Evolutionary conservation across 129 eudicot species (phyloP).

Genomic region (Flaveria trinervia): DNA sequence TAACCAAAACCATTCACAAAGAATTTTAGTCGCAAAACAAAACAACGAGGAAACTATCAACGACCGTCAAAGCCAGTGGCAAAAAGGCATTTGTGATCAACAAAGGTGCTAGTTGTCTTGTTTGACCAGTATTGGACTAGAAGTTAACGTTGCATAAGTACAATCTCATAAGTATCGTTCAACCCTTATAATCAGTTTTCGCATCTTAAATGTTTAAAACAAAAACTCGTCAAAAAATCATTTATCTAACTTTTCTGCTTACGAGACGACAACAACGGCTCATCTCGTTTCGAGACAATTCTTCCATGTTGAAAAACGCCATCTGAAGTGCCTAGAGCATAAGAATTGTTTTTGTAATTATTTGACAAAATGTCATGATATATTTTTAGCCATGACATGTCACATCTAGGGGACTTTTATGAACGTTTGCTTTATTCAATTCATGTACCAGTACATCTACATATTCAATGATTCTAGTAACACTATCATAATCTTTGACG

Average conservation of each 20-base stretch:
- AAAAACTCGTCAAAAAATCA: background rate
- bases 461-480: slow-evolving; percentile 6
- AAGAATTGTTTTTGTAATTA: slow-evolving; percentile 4
- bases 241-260: background rate
- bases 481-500: background rate
- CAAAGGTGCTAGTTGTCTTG: too few relatives aligned
- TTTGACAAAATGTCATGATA: background rate
- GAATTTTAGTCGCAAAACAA: too few relatives aligned
- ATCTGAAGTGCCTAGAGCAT: background rate
- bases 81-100: too few relatives aligned
- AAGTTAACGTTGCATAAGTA: background rate
- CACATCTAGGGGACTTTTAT: background rate
- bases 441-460: background rate
- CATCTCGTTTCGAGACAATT: background rate
- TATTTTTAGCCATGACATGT: background rate
- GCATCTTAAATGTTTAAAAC: background rate
- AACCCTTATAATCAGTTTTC: background rate
- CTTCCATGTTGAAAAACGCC: background rate
- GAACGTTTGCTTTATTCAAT: background rate
- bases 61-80: too few relatives aligned
- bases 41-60: too few relatives aligned
- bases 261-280: background rate
- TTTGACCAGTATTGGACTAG: too few relatives aligned
- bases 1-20: too few relatives aligned
- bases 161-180: background rate